phyloP scores from a whole-genome alignment of 352 stramenopile genomes.

The Phytophthora parvispora region DNA sequence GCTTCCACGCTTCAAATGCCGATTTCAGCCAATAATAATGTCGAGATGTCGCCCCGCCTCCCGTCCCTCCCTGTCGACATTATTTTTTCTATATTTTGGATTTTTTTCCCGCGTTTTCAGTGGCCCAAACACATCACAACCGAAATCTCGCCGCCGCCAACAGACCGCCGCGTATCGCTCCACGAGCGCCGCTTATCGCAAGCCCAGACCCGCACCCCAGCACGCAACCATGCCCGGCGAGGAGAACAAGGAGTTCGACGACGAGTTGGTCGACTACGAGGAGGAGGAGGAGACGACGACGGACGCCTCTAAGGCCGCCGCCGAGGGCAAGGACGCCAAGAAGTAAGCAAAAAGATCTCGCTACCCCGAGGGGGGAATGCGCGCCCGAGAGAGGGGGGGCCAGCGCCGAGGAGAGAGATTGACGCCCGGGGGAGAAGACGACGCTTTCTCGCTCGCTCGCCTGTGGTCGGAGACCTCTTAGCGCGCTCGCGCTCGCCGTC shows the following conservation, averaged over 20 bases:
- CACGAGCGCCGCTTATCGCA: not conserved
- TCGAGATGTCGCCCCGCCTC: slow-evolving; percentile 25
- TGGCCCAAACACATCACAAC: slow-evolving; percentile 43
- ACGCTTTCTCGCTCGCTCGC: slow-evolving; percentile 28
- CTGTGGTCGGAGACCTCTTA: slow-evolving; percentile 26
- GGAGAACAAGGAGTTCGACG: slow-evolving; percentile 92
- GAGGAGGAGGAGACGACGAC: slow-evolving; percentile 90
- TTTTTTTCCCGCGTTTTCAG: slow-evolving; percentile 24
- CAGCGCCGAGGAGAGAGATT: slow-evolving; percentile 28
- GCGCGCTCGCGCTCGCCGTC: slow-evolving; percentile 16
- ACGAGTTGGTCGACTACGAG: slow-evolving; percentile 92
- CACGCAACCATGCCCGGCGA: slow-evolving; percentile 71
- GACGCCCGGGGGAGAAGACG: slow-evolving; percentile 22
- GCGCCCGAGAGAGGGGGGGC: slow-evolving; percentile 30
- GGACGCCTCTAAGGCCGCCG: slow-evolving; percentile 73
- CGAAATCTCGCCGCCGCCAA: slow-evolving; percentile 39
- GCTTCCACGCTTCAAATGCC: slow-evolving; percentile 21
- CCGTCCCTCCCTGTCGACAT: slow-evolving; percentile 12
- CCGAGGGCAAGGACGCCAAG: slow-evolving; percentile 90
- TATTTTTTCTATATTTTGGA: slow-evolving; percentile 33
- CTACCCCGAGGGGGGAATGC: slow-evolving; percentile 13
- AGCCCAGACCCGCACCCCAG: slow-evolving; percentile 12
- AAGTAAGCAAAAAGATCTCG: slow-evolving; percentile 84
- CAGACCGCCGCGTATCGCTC: slow-evolving; percentile 25
- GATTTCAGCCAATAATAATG: slow-evolving; percentile 24